Conservation (phyloP, 208 protist species). For the Trypanosoma melophagium region DNA sequence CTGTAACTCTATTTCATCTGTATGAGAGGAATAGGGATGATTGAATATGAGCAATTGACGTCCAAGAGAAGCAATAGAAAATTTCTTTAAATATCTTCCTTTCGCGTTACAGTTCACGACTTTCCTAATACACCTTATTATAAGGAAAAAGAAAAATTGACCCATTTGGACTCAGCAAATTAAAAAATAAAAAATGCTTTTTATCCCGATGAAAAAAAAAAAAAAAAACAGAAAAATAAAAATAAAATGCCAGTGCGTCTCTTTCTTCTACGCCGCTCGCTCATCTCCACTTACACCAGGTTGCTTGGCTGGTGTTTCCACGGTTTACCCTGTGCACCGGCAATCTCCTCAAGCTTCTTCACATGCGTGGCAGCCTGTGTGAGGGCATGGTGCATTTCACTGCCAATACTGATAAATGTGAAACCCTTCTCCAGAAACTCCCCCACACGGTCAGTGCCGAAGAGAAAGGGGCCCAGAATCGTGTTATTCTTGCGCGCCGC, state of each 20-base stretch:
- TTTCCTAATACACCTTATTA: no score
- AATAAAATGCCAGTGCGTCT: neutral
- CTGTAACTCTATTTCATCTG: no score
- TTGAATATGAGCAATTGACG: no score
- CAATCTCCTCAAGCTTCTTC: slow-evolving; percentile 57
- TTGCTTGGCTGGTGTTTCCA: slow-evolving; percentile 72
- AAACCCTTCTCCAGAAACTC: slow-evolving; percentile 83
- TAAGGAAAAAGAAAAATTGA: slow-evolving; percentile 11
- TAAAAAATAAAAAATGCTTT: slow-evolving; percentile 11
- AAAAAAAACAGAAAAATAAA: slow-evolving; percentile 27
- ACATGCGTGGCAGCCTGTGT: slow-evolving; percentile 65
- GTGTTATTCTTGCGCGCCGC: slow-evolving; percentile 67
- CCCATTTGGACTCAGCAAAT: neutral
- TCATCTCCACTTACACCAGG: slow-evolving; percentile 43
- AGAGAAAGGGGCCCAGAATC: slow-evolving; percentile 77
- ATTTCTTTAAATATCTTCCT: no score
- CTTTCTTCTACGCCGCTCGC: neutral
- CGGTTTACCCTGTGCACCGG: slow-evolving; percentile 48
- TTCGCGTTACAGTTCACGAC: no score
- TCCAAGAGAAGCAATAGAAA: no score
- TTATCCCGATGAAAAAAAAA: slow-evolving; percentile 7
- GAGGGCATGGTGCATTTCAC: slow-evolving; percentile 76
- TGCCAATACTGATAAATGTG: slow-evolving; percentile 82
- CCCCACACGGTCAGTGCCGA: slow-evolving; percentile 75
- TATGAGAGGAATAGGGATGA: no score